Conservation (phyloP, 2,329 filamentous ascomycete genomes). For the Chaetomium sp. region DNA sequence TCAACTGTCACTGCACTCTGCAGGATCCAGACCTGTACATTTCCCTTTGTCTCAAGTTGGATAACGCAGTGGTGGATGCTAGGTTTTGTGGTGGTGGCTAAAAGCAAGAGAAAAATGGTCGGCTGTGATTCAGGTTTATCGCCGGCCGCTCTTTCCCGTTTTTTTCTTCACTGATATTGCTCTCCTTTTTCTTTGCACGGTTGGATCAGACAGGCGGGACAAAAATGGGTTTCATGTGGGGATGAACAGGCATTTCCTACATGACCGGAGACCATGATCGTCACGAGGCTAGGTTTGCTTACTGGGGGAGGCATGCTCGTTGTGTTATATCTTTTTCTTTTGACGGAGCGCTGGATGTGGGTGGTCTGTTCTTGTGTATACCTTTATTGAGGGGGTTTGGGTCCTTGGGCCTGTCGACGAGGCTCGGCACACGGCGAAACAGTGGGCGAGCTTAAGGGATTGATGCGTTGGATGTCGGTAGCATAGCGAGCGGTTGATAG, state of each 20-base stretch:
- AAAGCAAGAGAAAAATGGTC: background rate
- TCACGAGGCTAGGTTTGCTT: background rate
- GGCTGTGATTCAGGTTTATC: background rate
- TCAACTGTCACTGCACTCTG: background rate
- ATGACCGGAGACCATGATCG: conserved; percentile 7
- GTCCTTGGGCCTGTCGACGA: background rate
- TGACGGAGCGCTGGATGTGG: background rate
- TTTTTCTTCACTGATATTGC: background rate
- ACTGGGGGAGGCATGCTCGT: background rate
- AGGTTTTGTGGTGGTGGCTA: background rate
- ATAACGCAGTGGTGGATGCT: background rate
- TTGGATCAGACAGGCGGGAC: background rate
- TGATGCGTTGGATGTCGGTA: conserved; percentile 3
- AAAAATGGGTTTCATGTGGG: background rate
- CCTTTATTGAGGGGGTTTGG: background rate
- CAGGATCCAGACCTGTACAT: no score
- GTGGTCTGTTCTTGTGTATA: conserved; percentile 2
- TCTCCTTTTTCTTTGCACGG: background rate
- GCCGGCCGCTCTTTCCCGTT: background rate
- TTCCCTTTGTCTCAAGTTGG: background rate
- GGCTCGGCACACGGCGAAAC: background rate
- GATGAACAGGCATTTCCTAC: background rate
- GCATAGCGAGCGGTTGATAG: conserved; percentile 15
- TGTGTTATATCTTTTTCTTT: background rate
- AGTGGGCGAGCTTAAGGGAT: background rate